A percentile compares a stretch with the other conserved stretches of the same genome.
Evolutionary conservation across 2,329 filamentous ascomycete species (phyloP).

Genomic region (Ophiobolus disseminans): DNA sequence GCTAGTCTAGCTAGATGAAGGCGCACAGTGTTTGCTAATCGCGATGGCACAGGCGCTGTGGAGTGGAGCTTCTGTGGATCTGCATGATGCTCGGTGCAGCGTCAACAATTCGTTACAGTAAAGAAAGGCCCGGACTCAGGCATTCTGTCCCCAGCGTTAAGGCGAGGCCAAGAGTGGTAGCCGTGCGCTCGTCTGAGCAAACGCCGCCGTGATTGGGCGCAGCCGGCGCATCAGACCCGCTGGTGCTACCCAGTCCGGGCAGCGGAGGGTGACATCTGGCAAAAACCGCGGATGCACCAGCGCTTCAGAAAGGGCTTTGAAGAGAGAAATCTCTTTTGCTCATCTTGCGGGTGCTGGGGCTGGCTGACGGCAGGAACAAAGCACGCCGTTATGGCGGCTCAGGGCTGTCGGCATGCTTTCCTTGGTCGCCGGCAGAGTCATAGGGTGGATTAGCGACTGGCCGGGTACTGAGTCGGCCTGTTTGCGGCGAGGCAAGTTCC

Average conservation of each 20-base stretch:
- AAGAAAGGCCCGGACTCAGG: constrained; percentile 22
- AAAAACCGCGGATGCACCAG: constrained; percentile 3
- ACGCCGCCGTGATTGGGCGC: constrained; percentile 20
- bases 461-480: constrained; percentile 18
- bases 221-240: constrained; percentile 7
- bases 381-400: constrained; percentile 5
- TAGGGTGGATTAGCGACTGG: constrained; percentile 27
- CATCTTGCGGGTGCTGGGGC: constrained; percentile 6
- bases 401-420: constrained; percentile 14
- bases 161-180: constrained; percentile 38
- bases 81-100: constrained; percentile 26
- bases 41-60: constrained; percentile 7
- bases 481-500: constrained; percentile 22
- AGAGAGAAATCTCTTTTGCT: constrained; percentile 1
- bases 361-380: constrained; percentile 13
- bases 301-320: constrained; percentile 6
- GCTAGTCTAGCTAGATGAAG: constrained; percentile 3
- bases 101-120: constrained; percentile 34
- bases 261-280: constrained; percentile 16
- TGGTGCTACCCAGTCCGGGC: constrained; percentile 16
- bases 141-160: constrained; percentile 37
- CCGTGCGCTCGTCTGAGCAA: constrained; percentile 25
- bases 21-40: constrained; percentile 5
- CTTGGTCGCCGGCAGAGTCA: constrained; percentile 27
- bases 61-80: constrained; percentile 26